Percentiles rank a stretch among this genome's conserved stretches.
phyloP scores from a whole-genome alignment of 352 stramenopile genomes.

The Pythium apleroticum region DNA sequence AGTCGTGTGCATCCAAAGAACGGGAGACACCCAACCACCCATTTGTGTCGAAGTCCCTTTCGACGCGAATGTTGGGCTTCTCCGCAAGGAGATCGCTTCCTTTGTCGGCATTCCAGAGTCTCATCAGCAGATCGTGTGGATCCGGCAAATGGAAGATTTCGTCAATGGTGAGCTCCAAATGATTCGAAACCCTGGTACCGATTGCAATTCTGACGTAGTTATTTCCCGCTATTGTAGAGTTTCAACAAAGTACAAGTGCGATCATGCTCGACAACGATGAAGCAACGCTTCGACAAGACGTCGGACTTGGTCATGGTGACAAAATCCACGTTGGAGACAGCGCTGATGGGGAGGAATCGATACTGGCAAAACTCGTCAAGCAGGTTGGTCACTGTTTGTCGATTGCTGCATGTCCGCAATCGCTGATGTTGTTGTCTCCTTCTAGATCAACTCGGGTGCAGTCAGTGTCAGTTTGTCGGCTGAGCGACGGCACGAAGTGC shows the following conservation, averaged over 20 bases:
- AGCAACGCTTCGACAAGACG: conserved; percentile 72
- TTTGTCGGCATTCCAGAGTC: conserved; percentile 80
- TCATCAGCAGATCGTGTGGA: conserved; percentile 89
- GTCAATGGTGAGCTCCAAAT: conserved; percentile 56
- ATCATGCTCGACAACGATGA: conserved; percentile 71
- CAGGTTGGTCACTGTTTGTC: conserved; percentile 64
- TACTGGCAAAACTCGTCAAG: conserved; percentile 78
- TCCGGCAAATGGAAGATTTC: conserved; percentile 83
- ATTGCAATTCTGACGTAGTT: conserved; percentile 5
- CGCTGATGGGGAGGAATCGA: conserved; percentile 71
- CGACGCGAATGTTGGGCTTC: conserved; percentile 66
- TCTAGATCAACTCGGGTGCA: conserved; percentile 81
- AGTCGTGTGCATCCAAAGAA: conserved; percentile 84
- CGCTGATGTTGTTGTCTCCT: not conserved
- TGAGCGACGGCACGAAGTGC: conserved; percentile 85
- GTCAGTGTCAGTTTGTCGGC: conserved; percentile 81
- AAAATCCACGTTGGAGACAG: conserved; percentile 90
- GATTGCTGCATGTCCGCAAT: no score
- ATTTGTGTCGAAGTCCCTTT: conserved; percentile 83
- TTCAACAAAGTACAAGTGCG: conserved; percentile 60
- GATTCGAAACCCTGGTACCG: not conserved
- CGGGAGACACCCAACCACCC: conserved; percentile 73
- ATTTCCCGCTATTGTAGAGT: conserved; percentile 44
- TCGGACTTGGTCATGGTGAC: conserved; percentile 84
- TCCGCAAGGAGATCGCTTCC: conserved; percentile 76